Conservation (phyloP, 2,329 filamentous ascomycete genomes). For the Talaromyces sp. region DNA sequence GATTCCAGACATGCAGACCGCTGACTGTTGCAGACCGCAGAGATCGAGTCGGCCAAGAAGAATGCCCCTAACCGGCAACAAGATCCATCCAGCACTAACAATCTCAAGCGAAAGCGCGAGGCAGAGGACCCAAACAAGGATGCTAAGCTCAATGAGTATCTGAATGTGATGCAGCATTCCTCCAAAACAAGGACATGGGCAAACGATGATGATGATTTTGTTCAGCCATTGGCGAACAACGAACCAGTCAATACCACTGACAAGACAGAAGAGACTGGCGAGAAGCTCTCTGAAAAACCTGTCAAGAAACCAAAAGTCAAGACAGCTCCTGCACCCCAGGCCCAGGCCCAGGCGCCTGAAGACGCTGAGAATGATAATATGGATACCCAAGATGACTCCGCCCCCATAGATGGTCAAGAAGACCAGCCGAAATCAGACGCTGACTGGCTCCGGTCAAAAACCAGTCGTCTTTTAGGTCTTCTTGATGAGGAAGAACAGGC, state of each 20-base stretch:
- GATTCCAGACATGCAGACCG: constrained; percentile 14
- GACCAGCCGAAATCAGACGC: constrained; percentile 58
- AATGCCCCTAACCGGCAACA: constrained; percentile 16
- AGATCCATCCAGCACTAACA: constrained; percentile 20
- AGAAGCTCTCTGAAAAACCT: constrained; percentile 22
- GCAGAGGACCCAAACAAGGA: constrained; percentile 59
- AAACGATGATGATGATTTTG: constrained; percentile 45
- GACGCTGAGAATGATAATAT: constrained; percentile 9
- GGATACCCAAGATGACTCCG: constrained; percentile 1
- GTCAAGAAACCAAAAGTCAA: constrained; percentile 9
- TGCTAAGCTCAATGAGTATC: constrained; percentile 78
- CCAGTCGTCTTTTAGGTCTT: constrained; percentile 78
- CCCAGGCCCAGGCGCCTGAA: constrained; percentile 14
- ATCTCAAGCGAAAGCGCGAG: constrained; percentile 36
- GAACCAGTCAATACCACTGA: constrained; percentile 32
- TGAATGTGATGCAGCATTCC: constrained; percentile 71
- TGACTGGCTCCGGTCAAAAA: constrained; percentile 88
- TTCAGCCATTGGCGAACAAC: constrained; percentile 17
- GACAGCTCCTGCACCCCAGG: background rate
- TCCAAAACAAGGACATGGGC: constrained; percentile 62
- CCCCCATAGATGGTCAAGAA: constrained; percentile 21
- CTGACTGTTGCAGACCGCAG: constrained; percentile 32
- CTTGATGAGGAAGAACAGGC: constrained; percentile 60
- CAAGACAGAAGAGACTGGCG: constrained; percentile 43
- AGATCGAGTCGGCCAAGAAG: constrained; percentile 21